phyloP scores from a whole-genome alignment of 208 protist species.

The Trypanosoma caninum region DNA sequence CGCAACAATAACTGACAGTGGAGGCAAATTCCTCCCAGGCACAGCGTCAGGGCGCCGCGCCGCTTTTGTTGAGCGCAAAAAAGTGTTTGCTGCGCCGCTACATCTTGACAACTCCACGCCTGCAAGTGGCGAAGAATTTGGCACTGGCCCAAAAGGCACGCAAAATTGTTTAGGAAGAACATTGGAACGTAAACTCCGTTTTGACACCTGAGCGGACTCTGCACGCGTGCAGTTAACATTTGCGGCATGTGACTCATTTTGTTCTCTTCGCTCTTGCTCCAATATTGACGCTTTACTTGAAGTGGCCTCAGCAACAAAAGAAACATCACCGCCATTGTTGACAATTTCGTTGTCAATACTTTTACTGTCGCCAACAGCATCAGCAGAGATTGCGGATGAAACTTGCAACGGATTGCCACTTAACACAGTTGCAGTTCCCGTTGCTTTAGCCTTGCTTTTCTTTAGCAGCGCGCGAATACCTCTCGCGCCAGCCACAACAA shows the following conservation, averaged over 20 bases:
- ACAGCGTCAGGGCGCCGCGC: slow-evolving; percentile 11
- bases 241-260: not conserved
- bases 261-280: not conserved
- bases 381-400: no score
- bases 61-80: not conserved
- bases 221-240: not conserved
- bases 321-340: not conserved
- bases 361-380: no score
- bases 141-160: not conserved
- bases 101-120: not conserved
- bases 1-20: not conserved
- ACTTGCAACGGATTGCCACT: no score
- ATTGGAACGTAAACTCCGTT: not conserved
- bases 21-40: slow-evolving; percentile 16
- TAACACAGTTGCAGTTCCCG: no score
- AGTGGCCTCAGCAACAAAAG: not conserved
- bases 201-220: not conserved
- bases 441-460: not conserved
- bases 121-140: not conserved
- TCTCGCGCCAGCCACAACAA: slow-evolving; percentile 58
- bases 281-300: not conserved
- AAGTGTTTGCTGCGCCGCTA: slow-evolving; percentile 8
- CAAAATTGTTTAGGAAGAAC: not conserved
- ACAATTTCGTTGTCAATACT: no score
- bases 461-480: slow-evolving; percentile 63